phyloP scores from a whole-genome alignment of 345 rosid genomes.

The Salix exigua region DNA sequence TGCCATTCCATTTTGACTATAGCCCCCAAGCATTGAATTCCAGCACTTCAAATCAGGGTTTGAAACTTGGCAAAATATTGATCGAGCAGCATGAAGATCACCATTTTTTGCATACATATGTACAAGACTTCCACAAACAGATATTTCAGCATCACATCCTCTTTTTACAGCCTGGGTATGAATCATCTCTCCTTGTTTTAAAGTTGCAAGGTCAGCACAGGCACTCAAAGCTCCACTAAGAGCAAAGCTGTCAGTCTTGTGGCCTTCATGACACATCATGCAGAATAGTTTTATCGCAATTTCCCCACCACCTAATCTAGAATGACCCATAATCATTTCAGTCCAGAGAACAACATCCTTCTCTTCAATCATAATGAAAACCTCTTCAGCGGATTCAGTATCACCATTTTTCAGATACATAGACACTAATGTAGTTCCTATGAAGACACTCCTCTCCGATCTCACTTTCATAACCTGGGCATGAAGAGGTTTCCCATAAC shows the following conservation, averaged over 20 bases:
- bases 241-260: conserved; percentile 58
- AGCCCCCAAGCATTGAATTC: conserved; percentile 80
- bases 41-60: conserved; percentile 82
- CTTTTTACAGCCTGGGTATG: conserved; percentile 56
- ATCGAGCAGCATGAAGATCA: conserved; percentile 44
- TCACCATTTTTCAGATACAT: conserved; percentile 70
- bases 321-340: conserved; percentile 74
- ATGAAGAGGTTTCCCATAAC: conserved; percentile 62
- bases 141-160: conserved; percentile 47
- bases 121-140: conserved; percentile 64
- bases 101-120: conserved; percentile 89
- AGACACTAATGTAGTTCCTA: conserved; percentile 63
- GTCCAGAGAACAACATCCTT: conserved; percentile 87
- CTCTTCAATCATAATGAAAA: conserved; percentile 42
- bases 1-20: conserved; percentile 68
- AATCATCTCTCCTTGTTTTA: conserved; percentile 71
- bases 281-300: conserved; percentile 45
- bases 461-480: conserved; percentile 56
- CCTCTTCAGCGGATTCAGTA: conserved; percentile 43
- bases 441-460: conserved; percentile 44
- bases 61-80: conserved; percentile 39
- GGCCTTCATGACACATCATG: conserved; percentile 51
- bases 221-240: conserved; percentile 70
- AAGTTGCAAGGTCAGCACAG: conserved; percentile 67
- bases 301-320: conserved; percentile 61